These are phyloP conservation scores for Leccinum huronense DNA, from an alignment of 1,284 basidiomycete genomes.

Conservation along the genomic window DNA sequence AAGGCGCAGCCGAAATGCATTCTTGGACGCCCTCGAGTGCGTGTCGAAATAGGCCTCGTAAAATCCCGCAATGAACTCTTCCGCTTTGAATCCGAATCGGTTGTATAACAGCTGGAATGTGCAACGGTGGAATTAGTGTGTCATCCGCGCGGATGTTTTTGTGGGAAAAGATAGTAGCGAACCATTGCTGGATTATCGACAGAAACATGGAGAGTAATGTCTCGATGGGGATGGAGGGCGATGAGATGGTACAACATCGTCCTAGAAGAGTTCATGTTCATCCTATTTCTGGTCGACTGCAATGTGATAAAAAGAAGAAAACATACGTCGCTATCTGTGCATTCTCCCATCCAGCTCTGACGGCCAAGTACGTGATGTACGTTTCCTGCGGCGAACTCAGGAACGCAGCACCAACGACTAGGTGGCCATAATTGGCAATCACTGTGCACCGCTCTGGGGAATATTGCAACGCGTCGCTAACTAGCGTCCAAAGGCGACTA, in stretches of 20 bases:
- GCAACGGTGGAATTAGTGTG: not conserved
- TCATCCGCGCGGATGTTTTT: not conserved
- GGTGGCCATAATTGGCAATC: slow-evolving; percentile 63
- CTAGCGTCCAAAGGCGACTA: slow-evolving; percentile 37
- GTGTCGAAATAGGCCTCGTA: slow-evolving; percentile 72
- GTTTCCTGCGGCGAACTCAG: slow-evolving; percentile 75
- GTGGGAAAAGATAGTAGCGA: slow-evolving; percentile 9
- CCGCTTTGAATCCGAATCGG: slow-evolving; percentile 80
- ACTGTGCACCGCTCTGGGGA: slow-evolving; percentile 68
- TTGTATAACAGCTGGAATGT: slow-evolving; percentile 66
- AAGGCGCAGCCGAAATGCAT: slow-evolving; percentile 67
- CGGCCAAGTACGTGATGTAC: slow-evolving; percentile 76
- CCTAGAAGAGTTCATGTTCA: slow-evolving; percentile 38
- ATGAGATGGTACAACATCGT: slow-evolving; percentile 76
- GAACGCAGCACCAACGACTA: slow-evolving; percentile 73
- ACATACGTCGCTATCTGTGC: slow-evolving; percentile 70
- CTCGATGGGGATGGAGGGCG: slow-evolving; percentile 62
- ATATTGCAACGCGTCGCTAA: slow-evolving; percentile 64
- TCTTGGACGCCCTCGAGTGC: slow-evolving; percentile 66
- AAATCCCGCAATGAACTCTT: slow-evolving; percentile 76
- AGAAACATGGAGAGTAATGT: slow-evolving; percentile 78
- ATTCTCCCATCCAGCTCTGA: slow-evolving; percentile 75
- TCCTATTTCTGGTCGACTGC: not conserved
- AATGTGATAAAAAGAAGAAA: not conserved
- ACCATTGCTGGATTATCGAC: slow-evolving; percentile 79